A percentile compares a stretch with the other conserved stretches of the same genome.
These are phyloP conservation scores for Botrytis porri DNA, from an alignment of 2,329 filamentous ascomycete genomes.

Conservation along the genomic window DNA sequence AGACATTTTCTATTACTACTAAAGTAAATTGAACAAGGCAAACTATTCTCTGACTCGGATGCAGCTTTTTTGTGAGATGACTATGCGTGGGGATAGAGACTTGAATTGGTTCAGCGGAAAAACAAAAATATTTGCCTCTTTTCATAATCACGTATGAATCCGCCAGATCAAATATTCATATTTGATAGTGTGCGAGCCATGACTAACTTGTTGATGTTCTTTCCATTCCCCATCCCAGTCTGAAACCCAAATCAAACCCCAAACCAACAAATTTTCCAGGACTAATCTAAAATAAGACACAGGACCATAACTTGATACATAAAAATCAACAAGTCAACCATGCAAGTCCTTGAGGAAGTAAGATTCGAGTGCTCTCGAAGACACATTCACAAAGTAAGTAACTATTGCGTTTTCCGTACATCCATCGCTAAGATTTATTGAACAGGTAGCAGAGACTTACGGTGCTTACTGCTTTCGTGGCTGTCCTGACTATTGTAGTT, in stretches of 20 bases:
- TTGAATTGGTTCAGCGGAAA: too few relatives aligned
- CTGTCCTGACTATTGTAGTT: not conserved
- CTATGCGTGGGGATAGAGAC: not conserved
- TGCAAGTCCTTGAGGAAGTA: not conserved
- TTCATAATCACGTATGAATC: not conserved
- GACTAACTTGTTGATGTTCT: not conserved
- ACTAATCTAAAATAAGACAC: not conserved
- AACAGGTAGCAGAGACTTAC: not conserved
- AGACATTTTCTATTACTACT: not conserved
- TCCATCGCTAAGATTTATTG: not conserved
- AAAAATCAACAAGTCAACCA: not conserved
- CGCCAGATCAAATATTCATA: not conserved
- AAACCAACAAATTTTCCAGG: not conserved
- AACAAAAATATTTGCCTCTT: too few relatives aligned
- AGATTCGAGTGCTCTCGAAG: not conserved
- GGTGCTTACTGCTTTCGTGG: not conserved
- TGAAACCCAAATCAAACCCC: not conserved
- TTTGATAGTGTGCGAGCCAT: not conserved
- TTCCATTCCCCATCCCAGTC: too few relatives aligned
- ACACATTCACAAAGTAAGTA: not conserved
- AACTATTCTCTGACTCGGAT: not conserved
- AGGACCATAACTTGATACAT: not conserved
- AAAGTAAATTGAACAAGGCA: not conserved
- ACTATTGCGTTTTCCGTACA: not conserved
- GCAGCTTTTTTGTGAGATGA: not conserved